Base-by-base conservation (phyloP, 78 protist genomes). In the Dictyostelium capitatum region DNA sequence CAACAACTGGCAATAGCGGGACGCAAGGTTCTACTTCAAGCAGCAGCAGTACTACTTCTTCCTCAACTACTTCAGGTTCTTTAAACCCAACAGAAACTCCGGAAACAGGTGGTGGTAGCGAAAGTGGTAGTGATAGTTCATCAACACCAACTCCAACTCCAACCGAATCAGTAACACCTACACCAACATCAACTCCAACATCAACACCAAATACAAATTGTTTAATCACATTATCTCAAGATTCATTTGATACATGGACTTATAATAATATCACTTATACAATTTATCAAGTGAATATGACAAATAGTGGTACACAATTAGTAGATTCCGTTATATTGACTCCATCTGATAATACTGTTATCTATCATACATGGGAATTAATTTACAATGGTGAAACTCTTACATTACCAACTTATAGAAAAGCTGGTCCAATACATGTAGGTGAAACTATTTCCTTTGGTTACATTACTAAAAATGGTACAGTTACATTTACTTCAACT, bases 361-460 rank as follows among this genome's bases (percentile, higher is more conserved):
- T 79, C 2, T 54, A 25, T 19, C 70, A 54, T 56, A 25, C 37
- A 4, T 79, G 65, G 65, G 70, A 79, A 28, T 54, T 79, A 14
- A 20, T 19, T 32, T 54, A 11, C 20, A 50, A 23, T n/a, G 59
- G 59, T 37, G 10, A 9, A n/a, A 53, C 43, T 5, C 46, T 82
- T 10, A 20, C 79, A 20, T 57, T 67, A 11, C 67, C 80, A 30
- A 82, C 75, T 0, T 73, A 50, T n/a, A 67, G 67, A 48, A 15
- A 73, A 9, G 67, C 74, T 17, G 47, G 70, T 1, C 54, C 50
- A 14, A 15, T 82, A 14, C 32, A 53, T n/a, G 43, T 28, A 3
- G 90, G 80, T 37, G 48, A 53, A 53, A 15, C 37, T 2, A 48
- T 67, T 9, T n/a, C 6, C 54, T 82, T 82, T 82, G 90, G 90